Evolutionary conservation across 495 filamentous ascomycete genomes (phyloP).

Genomic region (Lepraria neglecta): DNA sequence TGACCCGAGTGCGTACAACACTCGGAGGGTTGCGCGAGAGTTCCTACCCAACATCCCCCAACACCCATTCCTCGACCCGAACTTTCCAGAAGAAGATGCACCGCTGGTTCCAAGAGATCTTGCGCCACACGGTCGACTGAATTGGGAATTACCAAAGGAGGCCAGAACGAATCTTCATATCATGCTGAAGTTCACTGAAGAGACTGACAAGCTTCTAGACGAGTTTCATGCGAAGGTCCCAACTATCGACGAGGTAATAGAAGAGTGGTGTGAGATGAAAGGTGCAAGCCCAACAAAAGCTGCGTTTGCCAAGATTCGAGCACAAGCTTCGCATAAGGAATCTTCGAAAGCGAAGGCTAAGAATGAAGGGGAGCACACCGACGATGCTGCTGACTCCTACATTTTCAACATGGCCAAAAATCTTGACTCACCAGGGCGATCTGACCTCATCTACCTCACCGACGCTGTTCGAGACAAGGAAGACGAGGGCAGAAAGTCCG

Average conservation of each 20-base stretch:
- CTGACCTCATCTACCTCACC: constrained; percentile 10
- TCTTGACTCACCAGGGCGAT: constrained; percentile 15
- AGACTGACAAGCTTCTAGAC: constrained; percentile 1
- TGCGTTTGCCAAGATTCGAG: constrained; percentile 10
- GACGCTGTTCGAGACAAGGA: neutral
- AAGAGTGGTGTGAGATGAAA: constrained; percentile 12
- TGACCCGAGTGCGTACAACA: neutral
- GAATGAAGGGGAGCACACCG: neutral
- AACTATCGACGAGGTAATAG: constrained; percentile 3
- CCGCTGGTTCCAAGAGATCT: constrained; percentile 16
- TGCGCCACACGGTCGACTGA: constrained; percentile 2
- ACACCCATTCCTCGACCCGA: constrained; percentile 19
- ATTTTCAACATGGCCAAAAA: constrained; percentile 8
- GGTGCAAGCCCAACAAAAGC: constrained; percentile 8
- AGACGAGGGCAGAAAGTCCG: neutral
- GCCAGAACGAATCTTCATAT: constrained; percentile 12
- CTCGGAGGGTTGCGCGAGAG: neutral
- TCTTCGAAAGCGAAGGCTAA: neutral
- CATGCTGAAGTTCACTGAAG: constrained; percentile 12
- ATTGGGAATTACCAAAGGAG: constrained; percentile 9
- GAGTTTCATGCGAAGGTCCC: constrained; percentile 14
- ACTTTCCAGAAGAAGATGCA: neutral
- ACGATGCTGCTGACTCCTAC: neutral
- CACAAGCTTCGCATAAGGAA: neutral
- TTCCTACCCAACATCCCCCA: neutral